Base-by-base conservation (phyloP, 2,329 filamentous ascomycete genomes). In the Zymoseptoria pseudotritici region DNA sequence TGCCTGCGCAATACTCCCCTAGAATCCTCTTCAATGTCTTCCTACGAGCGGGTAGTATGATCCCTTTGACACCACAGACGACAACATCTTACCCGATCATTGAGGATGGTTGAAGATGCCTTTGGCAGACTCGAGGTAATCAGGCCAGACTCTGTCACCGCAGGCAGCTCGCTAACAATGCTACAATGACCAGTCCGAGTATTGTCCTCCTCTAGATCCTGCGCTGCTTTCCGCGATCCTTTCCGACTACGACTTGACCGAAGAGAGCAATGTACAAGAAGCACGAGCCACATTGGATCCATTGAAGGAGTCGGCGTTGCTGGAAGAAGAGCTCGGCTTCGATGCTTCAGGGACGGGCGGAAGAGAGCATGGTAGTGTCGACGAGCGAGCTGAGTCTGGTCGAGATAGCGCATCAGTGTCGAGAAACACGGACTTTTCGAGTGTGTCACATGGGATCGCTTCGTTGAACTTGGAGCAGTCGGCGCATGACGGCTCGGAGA, bases 201-300 rank as follows among this genome's bases (percentile, higher is more conserved):
- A 53, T 9, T 53, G 86, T 70, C 83, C 88, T 22, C 82, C 87
- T 19, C 75, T 97, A 50, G 92, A 97, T 66, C 84, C 91, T 65
- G 83, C 90, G 0, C 81, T 93, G 11, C 83, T 97, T 60, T 82
- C 87, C 57, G 87, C 90, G 3, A 89, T 97, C 55, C 79, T 85
- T 4, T 83, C 79, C 56, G 93, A 97, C 69, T 90, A 85, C 73
- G 83, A 91, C 66, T 76, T 92, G 19, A 71, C 75, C 2, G 73
- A 84, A 21, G 67, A 80, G 0, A 72, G 75, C 0, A 77, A 86
- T 50, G 77, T 86, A 31, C 70, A 80, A 2, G 75, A 78, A 9
- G 84, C 86, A 2, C 81, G 82, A 29, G 71, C 76, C n/a, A 80
- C 82, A 0, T 79, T 97, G 1, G 79, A 88, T n/a, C 73, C 76